Evolutionary conservation across 371 early-diverging fungal species (phyloP).

Genomic region (Capillidium rhysosporum): DNA sequence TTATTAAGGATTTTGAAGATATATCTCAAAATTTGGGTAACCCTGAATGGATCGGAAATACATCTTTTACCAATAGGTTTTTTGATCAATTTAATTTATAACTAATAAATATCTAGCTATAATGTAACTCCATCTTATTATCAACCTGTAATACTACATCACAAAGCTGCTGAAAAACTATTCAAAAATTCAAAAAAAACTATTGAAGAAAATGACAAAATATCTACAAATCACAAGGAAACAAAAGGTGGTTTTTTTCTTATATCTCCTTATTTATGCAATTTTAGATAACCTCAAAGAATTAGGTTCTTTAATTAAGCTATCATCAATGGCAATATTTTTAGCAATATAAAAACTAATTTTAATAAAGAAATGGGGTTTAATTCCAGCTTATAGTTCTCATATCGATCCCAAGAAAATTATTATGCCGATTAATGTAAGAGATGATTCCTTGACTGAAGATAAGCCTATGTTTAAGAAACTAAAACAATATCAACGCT

Average conservation of each 20-base stretch:
- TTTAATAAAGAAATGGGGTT: slow-evolving; percentile 6
- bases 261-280: not conserved
- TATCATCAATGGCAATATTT: not conserved
- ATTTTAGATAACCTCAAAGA: not conserved
- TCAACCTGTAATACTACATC: slow-evolving; percentile 1
- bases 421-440: slow-evolving; percentile 1
- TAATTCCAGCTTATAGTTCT: not conserved
- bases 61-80: not conserved
- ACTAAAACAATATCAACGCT: not conserved
- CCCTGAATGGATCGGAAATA: not conserved
- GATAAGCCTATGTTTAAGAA: slow-evolving; percentile 1
- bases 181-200: not conserved
- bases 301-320: not conserved
- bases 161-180: not conserved
- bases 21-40: not conserved
- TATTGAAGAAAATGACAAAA: not conserved
- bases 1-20: slow-evolving; percentile 1
- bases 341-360: not conserved
- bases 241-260: not conserved
- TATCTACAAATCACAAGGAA: not conserved
- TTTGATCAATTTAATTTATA: not conserved
- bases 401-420: not conserved
- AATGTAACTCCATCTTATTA: slow-evolving; percentile 2
- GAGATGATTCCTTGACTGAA: slow-evolving; percentile 2
- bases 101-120: not conserved